Conservation (phyloP, 441 rosid species). For the Isatis lusitanica region DNA sequence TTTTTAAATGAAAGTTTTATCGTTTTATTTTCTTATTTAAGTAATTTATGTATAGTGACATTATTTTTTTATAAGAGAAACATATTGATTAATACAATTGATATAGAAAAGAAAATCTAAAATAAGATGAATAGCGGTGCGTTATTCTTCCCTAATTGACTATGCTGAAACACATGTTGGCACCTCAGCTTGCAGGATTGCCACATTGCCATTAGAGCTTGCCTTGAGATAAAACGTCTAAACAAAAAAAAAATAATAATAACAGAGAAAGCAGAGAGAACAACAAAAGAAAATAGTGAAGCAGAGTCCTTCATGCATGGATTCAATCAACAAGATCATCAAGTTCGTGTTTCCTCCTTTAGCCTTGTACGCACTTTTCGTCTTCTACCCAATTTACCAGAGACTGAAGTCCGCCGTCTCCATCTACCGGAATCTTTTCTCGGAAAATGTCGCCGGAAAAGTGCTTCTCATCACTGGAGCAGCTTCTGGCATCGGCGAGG, state of each 20-base stretch:
- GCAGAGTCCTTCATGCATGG: conserved; percentile 21
- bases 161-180: conserved; percentile 10
- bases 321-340: conserved; percentile 34
- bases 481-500: conserved; percentile 53
- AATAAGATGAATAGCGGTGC: too few relatives aligned
- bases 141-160: background rate
- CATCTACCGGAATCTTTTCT: conserved; percentile 13
- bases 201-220: conserved; percentile 24
- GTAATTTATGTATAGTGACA: too few relatives aligned
- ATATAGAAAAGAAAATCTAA: too few relatives aligned
- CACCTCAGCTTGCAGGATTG: background rate
- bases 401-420: conserved; percentile 18
- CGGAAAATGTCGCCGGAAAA: conserved; percentile 41
- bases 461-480: conserved; percentile 48
- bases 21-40: too few relatives aligned
- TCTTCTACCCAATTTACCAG: conserved; percentile 32
- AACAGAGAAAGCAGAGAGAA: conserved; percentile 2
- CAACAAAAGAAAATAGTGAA: conserved; percentile 3
- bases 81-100: too few relatives aligned
- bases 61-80: too few relatives aligned
- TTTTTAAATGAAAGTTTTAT: too few relatives aligned
- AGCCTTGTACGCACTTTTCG: conserved; percentile 23
- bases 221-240: background rate
- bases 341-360: conserved; percentile 36
- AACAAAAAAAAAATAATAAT: background rate